These are phyloP conservation scores for Ganoderma resinaceum DNA, from an alignment of 1,284 basidiomycete species.

Conservation along the genomic window DNA sequence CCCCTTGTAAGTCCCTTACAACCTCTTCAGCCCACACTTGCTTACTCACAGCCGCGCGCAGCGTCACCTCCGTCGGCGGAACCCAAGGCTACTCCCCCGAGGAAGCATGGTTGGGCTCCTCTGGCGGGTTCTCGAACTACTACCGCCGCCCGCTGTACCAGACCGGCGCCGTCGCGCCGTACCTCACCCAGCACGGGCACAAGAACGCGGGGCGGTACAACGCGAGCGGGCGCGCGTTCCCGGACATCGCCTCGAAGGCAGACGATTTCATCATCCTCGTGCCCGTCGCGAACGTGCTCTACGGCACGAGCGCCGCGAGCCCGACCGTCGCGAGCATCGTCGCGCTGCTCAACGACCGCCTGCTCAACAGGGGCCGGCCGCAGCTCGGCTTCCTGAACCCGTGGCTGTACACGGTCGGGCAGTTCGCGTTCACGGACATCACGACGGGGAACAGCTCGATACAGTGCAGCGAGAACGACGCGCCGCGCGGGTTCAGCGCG, in stretches of 20 bases:
- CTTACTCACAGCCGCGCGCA: conserved; percentile 38
- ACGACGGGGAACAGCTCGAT: conserved; percentile 35
- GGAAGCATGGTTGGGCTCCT: conserved; percentile 52
- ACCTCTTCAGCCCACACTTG: background rate
- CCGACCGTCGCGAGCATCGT: conserved; percentile 61
- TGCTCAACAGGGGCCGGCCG: conserved; percentile 47
- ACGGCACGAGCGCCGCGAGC: conserved; percentile 55
- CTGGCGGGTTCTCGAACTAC: conserved; percentile 68
- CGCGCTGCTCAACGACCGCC: conserved; percentile 61
- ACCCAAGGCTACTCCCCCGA: conserved; percentile 58
- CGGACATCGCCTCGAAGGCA: conserved; percentile 41
- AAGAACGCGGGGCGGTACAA: conserved; percentile 39
- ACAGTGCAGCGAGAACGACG: conserved; percentile 38
- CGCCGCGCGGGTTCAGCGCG: conserved; percentile 47
- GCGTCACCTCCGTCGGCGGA: conserved; percentile 65
- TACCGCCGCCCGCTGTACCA: conserved; percentile 50
- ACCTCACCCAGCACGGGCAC: conserved; percentile 38
- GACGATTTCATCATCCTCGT: conserved; percentile 46
- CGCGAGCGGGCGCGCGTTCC: conserved; percentile 41
- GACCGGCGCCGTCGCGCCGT: conserved; percentile 41
- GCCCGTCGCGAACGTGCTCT: conserved; percentile 47
- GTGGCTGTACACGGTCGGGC: conserved; percentile 40
- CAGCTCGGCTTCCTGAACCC: conserved; percentile 58
- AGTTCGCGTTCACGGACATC: conserved; percentile 35
- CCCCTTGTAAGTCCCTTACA: conserved; percentile 41